A percentile compares a stretch with the other conserved stretches of the same genome.
Conservation (phyloP, 176 grass and related monocot species). For the Themeda triandra region DNA sequence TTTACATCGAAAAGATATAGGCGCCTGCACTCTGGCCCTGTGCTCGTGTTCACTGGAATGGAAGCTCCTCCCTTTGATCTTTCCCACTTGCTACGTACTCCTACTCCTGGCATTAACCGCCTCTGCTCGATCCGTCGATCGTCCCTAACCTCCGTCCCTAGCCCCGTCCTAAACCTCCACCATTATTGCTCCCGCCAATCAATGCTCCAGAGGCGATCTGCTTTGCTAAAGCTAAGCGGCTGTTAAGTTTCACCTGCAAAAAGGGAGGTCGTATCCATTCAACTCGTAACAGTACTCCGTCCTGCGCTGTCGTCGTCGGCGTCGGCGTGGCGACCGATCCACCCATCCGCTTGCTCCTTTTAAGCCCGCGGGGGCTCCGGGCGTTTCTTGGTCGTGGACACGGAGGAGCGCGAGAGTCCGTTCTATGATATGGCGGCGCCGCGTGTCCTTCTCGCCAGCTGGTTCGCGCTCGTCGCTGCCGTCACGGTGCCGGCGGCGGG, state of each 20-base stretch:
- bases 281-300: background rate
- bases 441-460: background rate
- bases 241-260: constrained; percentile 7
- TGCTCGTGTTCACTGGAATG: too few relatives aligned
- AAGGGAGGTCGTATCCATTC: constrained; percentile 12
- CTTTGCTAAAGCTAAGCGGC: background rate
- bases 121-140: background rate
- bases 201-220: constrained; percentile 1
- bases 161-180: background rate
- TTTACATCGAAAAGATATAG: too few relatives aligned
- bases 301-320: background rate
- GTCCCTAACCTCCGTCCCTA: constrained; percentile 3
- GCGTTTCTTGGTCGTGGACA: background rate
- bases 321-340: background rate
- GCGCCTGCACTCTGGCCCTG: too few relatives aligned
- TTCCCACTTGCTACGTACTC: too few relatives aligned
- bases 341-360: background rate
- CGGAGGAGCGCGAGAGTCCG: background rate
- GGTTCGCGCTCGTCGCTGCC: background rate
- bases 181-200: background rate
- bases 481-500: background rate
- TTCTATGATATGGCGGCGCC: background rate
- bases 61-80: too few relatives aligned
- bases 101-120: too few relatives aligned
- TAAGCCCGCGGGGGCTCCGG: background rate